Evolutionary conservation across 2,329 filamentous ascomycete species (phyloP), one percentile per base, ranked within the genome.

Genomic region (Fusarium acutatum): DNA sequence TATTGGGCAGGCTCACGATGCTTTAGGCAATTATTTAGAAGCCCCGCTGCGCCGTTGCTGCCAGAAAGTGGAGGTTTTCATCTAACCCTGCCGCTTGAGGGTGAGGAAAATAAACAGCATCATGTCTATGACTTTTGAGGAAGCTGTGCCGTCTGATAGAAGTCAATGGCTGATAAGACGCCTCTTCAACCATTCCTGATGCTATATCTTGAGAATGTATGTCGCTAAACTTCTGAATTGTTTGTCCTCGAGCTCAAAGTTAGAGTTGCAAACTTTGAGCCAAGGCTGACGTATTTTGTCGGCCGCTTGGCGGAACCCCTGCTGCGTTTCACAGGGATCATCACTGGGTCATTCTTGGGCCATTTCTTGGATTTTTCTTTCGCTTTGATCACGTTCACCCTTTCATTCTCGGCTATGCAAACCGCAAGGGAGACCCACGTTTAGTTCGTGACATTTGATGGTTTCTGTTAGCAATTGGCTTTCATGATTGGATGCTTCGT

Each of bases 401-500:
- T 58, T 66, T 37, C 18, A 50, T 43, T 69, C 49, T 67, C 65
- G 65, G 46, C 57, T 72, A 67, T 52, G 64, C 54, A 58, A 52
- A 46, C 38, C 52, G 53, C 66, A 28, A 73, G 61, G 53, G 62
- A 64, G 57, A 40, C 50, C 69, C 52, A 60, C 28, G 60, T 54
- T 67, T 38, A 43, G 24, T 43, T 53, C 41, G 35, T 43, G 34
- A 50, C 41, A 28, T 41, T 50, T 62, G 64, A 69, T 35, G 40
- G 53, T 50, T 66, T 46, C 65, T 40, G 35, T 35, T 47, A 53
- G 50, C 63, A 78, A 78, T 78, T 78, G 75, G 52, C 41, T 18
- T 12, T 49, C 18, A n/a, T 74, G 75, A 78, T 78, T 78, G 76
- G 76, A 32, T 35, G 24, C 49, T 28, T 37, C 49, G 8, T 54